Evolutionary conservation across 1,284 basidiomycete species (phyloP).

Genomic region (Cryptococcus sp.): DNA sequence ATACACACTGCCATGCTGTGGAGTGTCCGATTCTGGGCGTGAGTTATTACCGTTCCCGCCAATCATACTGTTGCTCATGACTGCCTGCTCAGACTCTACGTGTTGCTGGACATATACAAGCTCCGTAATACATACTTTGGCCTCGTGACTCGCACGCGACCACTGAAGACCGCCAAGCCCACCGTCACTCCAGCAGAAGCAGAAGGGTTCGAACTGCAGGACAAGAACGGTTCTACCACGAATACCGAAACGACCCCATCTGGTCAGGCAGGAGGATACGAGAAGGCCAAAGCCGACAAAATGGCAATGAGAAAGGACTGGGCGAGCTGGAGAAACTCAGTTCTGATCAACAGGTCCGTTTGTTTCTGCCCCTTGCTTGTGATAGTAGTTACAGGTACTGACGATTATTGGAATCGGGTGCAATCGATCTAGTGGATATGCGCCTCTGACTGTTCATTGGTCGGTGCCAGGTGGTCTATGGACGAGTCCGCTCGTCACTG

Average conservation of each 20-base stretch:
- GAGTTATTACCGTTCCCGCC: conserved; percentile 20
- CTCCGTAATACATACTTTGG: conserved; percentile 26
- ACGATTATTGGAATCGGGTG: background rate
- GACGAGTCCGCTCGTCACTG: conserved; percentile 42
- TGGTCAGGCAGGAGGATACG: background rate
- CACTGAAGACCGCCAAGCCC: conserved; percentile 25
- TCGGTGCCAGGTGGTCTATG: conserved; percentile 45
- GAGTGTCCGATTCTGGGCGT: conserved; percentile 52
- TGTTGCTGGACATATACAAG: conserved; percentile 41
- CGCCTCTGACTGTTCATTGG: conserved; percentile 53
- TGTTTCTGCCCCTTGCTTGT: background rate
- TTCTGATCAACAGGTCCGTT: conserved; percentile 40
- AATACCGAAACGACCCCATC: background rate
- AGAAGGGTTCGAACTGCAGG: conserved; percentile 43
- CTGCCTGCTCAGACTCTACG: conserved; percentile 36
- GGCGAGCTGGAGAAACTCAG: conserved; percentile 35
- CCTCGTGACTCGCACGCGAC: conserved; percentile 26
- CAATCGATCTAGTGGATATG: conserved; percentile 37
- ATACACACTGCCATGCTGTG: conserved; percentile 31
- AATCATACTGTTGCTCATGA: background rate
- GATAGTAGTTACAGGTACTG: no score
- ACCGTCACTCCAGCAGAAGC: conserved; percentile 24
- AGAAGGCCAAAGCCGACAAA: conserved; percentile 2
- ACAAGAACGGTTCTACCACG: conserved; percentile 6
- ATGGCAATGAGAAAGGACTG: conserved; percentile 34